Conservation (phyloP, 495 filamentous ascomycete species). For the Penicillium parvum region DNA sequence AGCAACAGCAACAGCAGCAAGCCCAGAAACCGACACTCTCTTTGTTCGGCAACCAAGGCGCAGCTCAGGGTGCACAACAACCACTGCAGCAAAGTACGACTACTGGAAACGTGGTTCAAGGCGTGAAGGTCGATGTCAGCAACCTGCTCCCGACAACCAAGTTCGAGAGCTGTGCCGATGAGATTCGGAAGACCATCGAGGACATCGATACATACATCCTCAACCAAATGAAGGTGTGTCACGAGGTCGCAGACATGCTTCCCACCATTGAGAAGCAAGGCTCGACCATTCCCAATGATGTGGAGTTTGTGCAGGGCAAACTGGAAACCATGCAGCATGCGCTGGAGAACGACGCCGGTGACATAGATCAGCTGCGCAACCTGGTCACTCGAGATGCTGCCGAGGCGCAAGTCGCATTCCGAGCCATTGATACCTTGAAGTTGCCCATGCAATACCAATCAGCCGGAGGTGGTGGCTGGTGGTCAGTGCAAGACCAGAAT, state of each 20-base stretch:
- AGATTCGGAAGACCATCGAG: constrained; percentile 72
- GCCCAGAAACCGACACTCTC: constrained; percentile 37
- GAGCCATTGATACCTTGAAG: constrained; percentile 70
- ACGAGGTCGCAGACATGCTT: constrained; percentile 40
- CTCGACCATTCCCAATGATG: constrained; percentile 63
- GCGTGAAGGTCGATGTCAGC: constrained; percentile 71
- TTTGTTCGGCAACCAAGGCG: constrained; percentile 34
- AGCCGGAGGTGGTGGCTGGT: constrained; percentile 40
- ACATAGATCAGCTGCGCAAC: constrained; percentile 61
- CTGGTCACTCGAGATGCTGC: constrained; percentile 63
- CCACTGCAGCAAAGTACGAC: constrained; percentile 45
- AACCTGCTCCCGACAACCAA: constrained; percentile 81
- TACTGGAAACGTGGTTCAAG: constrained; percentile 46
- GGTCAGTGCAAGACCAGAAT: constrained; percentile 43
- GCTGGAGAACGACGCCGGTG: constrained; percentile 65
- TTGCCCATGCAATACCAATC: constrained; percentile 69
- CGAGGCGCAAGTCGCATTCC: constrained; percentile 69
- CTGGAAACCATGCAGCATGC: constrained; percentile 69
- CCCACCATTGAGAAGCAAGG: constrained; percentile 63
- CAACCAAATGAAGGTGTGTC: constrained; percentile 57
- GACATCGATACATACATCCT: constrained; percentile 69
- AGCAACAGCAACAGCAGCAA: constrained; percentile 34
- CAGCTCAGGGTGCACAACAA: constrained; percentile 32
- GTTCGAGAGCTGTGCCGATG: constrained; percentile 80
- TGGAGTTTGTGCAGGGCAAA: constrained; percentile 67